Conservation (phyloP, 495 filamentous ascomycete species). For the Podospora didyma region DNA sequence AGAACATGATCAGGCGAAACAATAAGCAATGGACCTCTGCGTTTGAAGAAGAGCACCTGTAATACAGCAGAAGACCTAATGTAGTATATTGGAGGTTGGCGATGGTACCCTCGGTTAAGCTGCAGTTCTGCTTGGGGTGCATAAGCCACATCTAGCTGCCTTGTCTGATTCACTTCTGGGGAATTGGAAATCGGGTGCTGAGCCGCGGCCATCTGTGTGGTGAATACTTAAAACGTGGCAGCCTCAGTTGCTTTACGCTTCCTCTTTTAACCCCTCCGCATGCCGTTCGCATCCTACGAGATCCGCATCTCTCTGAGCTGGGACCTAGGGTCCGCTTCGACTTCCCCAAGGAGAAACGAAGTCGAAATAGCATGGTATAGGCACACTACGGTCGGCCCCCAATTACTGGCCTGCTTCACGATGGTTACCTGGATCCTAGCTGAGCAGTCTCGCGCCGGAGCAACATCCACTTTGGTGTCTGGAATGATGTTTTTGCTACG, state of each 20-base stretch:
- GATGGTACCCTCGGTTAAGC: not conserved
- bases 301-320: not conserved
- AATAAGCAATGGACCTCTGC: no score
- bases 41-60: conserved; percentile 10
- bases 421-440: not conserved
- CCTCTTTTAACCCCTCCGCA: not conserved
- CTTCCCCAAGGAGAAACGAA: not conserved
- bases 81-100: not conserved
- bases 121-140: no score
- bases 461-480: not conserved
- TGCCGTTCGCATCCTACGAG: not conserved
- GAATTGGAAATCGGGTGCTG: not conserved
- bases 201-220: not conserved
- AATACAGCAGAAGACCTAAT: not conserved
- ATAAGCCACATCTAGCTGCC: not conserved
- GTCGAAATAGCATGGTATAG: not conserved
- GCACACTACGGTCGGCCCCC: not conserved
- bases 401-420: not conserved
- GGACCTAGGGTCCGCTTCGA: not conserved
- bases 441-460: not conserved
- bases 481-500: not conserved
- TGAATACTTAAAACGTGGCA: not conserved
- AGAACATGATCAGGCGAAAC: conserved; percentile 32
- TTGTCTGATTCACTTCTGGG: not conserved
- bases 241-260: not conserved